Base-by-base conservation (phyloP, 2,329 filamentous ascomycete species). In the Botrytis fragariae region DNA sequence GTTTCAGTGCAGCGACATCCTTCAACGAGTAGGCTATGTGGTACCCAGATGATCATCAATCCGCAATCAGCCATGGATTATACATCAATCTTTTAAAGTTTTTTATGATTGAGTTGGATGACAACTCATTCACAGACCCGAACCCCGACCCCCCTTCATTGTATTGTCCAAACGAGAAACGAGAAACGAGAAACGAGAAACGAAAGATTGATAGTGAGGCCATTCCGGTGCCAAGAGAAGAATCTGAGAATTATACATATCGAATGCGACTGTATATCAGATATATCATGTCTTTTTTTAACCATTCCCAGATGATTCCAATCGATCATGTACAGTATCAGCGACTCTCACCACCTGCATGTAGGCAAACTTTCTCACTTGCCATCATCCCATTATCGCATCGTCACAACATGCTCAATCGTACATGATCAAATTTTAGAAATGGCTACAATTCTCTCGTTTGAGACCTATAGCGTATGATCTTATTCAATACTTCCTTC, bases 71-170 rank as follows among this genome's bases (percentile, higher is more conserved):
- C 9, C 54, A 54, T 67, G 64, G 35, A 37, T 22, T 68, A 54
- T 57, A 57, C 48, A 68, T 20, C 32, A 54, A 18, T n/a, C 22
- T 39, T 16, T 51, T 37, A 14, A 39, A 57, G n/a, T 57, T 57
- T 64, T 25, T 71, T 32, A 14, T 39, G 25, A 39, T 68, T 18
- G 39, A 44, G 62, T 59, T 57, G 70, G 70, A 67, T 60, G 70
- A 72, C 70, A 72, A 68, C 62, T 72, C 62, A 72, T 72, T 51
- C 39, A 44, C 25, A 44, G 48, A 37, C 54, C 12, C 12, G 14
- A 57, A 57, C 44, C 32, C 32, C 37, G 22, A 22, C 44, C 18
- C 22, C 69, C 60, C 70, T 68, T 72, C 61, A 54, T 16, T n/a
- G 48, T 54, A 67, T 68, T 45, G 37, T 48, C 32, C 10, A 45